Conservation (phyloP, 2,329 filamentous ascomycete species). For the Fusarium sp. region DNA sequence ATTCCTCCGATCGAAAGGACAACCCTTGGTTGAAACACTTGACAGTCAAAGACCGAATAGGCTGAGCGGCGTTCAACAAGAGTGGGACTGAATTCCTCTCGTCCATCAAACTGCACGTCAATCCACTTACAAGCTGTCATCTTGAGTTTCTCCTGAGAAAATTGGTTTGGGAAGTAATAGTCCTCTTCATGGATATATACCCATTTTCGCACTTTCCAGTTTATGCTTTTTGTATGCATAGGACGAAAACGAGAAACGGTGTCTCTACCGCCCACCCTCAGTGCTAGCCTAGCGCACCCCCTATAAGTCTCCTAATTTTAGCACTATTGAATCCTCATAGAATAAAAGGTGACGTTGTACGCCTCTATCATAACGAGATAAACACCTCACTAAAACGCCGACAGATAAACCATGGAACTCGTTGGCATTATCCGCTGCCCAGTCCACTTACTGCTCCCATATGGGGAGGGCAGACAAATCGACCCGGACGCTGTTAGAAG, state of each 20-base stretch:
- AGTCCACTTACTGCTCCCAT: not conserved
- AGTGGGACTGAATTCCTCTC: not conserved
- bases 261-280: not conserved
- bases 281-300: not conserved
- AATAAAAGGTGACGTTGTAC: not conserved
- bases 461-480: not conserved
- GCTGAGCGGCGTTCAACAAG: not conserved
- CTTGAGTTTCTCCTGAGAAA: not conserved
- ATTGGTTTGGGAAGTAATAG: not conserved
- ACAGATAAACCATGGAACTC: not conserved
- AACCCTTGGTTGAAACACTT: not conserved
- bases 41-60: not conserved
- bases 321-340: not conserved
- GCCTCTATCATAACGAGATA: not conserved
- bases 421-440: not conserved
- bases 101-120: not conserved
- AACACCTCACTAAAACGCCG: not conserved
- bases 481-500: not conserved
- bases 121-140: not conserved
- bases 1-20: not conserved
- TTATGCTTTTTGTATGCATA: not conserved
- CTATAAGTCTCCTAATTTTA: not conserved
- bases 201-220: not conserved
- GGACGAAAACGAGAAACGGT: not conserved
- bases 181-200: not conserved